Conservation (phyloP, 306 rosid genomes). For the Cicer bijugum region DNA sequence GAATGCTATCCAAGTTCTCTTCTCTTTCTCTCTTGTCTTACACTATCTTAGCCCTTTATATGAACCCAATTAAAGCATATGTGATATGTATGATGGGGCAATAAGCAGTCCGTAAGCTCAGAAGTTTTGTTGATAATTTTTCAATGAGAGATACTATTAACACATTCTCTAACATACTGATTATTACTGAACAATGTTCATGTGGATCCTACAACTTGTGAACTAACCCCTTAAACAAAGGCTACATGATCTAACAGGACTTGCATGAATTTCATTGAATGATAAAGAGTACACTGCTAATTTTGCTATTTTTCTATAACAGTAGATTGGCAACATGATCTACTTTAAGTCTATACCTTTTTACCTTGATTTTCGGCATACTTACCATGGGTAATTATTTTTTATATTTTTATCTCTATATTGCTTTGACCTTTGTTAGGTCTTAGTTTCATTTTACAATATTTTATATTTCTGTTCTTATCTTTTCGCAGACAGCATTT, state of each 20-base stretch:
- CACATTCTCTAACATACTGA: background rate
- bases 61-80: background rate
- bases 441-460: conserved; percentile 17
- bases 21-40: background rate
- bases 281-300: background rate
- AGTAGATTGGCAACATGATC: conserved; percentile 8
- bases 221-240: background rate
- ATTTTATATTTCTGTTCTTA: background rate
- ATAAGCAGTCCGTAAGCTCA: background rate
- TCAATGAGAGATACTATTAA: background rate
- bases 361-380: conserved; percentile 17
- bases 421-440: conserved; percentile 7
- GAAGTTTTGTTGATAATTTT: background rate
- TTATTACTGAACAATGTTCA: background rate
- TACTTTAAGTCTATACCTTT: conserved; percentile 7
- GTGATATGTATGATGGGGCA: background rate
- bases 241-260: background rate
- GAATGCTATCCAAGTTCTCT: background rate
- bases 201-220: background rate
- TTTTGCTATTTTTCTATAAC: background rate
- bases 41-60: background rate
- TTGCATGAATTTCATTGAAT: background rate
- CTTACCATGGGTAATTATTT: background rate
- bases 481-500: conserved; percentile 70
- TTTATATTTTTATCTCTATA: background rate